Evolutionary conservation across 2,329 filamentous ascomycete genomes (phyloP).

Genomic region (Ophiostoma tasmaniense): DNA sequence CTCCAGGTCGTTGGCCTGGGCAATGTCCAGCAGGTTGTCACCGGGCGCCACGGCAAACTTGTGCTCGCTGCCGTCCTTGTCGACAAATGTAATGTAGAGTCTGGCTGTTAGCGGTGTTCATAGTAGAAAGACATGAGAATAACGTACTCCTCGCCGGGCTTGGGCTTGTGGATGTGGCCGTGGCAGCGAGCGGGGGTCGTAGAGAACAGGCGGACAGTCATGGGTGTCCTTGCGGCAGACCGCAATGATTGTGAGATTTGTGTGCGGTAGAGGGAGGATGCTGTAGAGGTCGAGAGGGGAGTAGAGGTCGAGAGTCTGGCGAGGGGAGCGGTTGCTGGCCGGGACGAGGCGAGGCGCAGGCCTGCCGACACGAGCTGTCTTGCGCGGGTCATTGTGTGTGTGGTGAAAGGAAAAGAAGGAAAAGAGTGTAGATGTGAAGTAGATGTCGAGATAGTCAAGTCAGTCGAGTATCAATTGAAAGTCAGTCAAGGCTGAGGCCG

Average conservation of each 20-base stretch:
- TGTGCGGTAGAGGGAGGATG: not conserved
- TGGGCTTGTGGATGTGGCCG: slow-evolving; percentile 74
- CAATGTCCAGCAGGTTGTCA: slow-evolving; percentile 91
- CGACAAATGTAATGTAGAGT: slow-evolving; percentile 82
- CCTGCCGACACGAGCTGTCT: slow-evolving; percentile 3
- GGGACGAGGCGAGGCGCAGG: slow-evolving; percentile 7
- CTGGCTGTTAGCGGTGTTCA: slow-evolving; percentile 37
- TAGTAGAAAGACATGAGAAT: not conserved
- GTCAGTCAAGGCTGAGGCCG: not conserved
- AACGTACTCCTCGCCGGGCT: slow-evolving; percentile 80
- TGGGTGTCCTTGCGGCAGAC: not conserved
- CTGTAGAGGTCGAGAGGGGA: not conserved
- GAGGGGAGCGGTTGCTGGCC: not conserved
- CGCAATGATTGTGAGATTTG: not conserved
- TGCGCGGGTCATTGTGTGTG: not conserved
- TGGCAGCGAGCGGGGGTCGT: slow-evolving; percentile 54
- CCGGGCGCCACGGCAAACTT: slow-evolving; percentile 75
- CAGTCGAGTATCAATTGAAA: not conserved
- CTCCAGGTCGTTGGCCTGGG: slow-evolving; percentile 87
- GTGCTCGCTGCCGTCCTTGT: slow-evolving; percentile 73
- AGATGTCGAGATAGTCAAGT: not conserved
- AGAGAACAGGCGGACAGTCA: slow-evolving; percentile 44
- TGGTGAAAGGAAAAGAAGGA: not conserved
- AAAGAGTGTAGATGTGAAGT: not conserved
- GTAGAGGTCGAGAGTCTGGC: not conserved